A percentile compares a stretch with the other conserved stretches of the same genome.
Evolutionary conservation across 2,329 filamentous ascomycete genomes (phyloP).

Genomic region (Rhynchosporium secalis): DNA sequence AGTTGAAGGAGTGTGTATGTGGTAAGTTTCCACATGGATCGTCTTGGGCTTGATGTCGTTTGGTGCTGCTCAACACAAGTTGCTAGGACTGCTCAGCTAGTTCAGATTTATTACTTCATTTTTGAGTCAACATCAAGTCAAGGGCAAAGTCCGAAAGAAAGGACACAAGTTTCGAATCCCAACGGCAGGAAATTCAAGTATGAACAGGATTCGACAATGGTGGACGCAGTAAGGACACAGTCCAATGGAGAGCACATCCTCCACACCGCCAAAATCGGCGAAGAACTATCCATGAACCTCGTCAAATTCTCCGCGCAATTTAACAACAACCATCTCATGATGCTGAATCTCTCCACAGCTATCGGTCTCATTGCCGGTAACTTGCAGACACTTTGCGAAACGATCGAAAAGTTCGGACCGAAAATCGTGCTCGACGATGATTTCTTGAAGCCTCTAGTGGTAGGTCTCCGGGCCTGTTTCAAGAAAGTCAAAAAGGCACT

Average conservation of each 20-base stretch:
- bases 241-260: not conserved
- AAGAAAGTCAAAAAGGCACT: constrained; percentile 2
- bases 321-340: not conserved
- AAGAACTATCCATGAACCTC: not conserved
- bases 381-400: not conserved
- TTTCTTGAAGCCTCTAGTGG: constrained; percentile 1
- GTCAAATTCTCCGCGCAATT: constrained; percentile 4
- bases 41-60: no score
- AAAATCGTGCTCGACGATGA: not conserved
- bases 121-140: not conserved
- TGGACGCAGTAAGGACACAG: not conserved
- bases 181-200: not conserved
- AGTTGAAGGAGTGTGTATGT: not conserved
- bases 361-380: constrained; percentile 3
- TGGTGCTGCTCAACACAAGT: no score
- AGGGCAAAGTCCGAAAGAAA: not conserved
- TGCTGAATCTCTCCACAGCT: not conserved
- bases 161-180: not conserved
- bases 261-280: constrained; percentile 6
- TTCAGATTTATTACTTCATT: not conserved
- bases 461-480: not conserved
- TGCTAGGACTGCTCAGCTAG: not conserved
- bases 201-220: not conserved
- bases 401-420: not conserved
- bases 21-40: not conserved